Evolutionary conservation across 176 grass and related monocot species (phyloP).

Genomic region (Eragrostis curvula): DNA sequence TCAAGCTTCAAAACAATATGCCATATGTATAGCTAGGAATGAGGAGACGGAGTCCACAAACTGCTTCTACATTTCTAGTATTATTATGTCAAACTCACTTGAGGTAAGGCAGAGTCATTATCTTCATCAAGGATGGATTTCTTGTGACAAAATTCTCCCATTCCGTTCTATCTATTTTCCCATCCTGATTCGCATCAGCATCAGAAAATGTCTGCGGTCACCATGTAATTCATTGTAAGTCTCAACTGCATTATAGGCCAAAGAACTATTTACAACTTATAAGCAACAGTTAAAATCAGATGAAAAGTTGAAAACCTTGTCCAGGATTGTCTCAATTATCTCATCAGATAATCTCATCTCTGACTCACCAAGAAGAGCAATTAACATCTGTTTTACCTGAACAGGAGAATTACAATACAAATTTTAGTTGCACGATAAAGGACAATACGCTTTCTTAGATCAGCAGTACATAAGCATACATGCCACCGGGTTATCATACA

Average conservation of each 20-base stretch:
- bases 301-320: slow-evolving; percentile 71
- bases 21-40: neutral
- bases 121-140: slow-evolving; percentile 95
- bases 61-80: slow-evolving; percentile 16
- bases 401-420: slow-evolving; percentile 34
- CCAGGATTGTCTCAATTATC: slow-evolving; percentile 85
- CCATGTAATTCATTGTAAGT: slow-evolving; percentile 32
- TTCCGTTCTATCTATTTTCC: slow-evolving; percentile 92
- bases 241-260: slow-evolving; percentile 18
- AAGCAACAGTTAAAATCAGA: slow-evolving; percentile 32
- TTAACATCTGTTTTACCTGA: slow-evolving; percentile 98
- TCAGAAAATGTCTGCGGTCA: slow-evolving; percentile 85
- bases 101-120: slow-evolving; percentile 98
- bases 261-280: slow-evolving; percentile 9
- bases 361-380: slow-evolving; percentile 92
- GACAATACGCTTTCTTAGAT: neutral
- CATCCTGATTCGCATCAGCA: slow-evolving; percentile 87
- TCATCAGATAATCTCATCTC: slow-evolving; percentile 96
- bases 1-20: slow-evolving; percentile 7
- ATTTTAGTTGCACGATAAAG: slow-evolving; percentile 11
- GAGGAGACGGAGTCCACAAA: neutral
- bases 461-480: slow-evolving; percentile 8
- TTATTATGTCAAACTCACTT: slow-evolving; percentile 55
- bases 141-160: slow-evolving; percentile 89
- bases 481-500: neutral